Evolutionary conservation across 2,329 filamentous ascomycete genomes (phyloP).

Genomic region (Trichoderma pleuroti): DNA sequence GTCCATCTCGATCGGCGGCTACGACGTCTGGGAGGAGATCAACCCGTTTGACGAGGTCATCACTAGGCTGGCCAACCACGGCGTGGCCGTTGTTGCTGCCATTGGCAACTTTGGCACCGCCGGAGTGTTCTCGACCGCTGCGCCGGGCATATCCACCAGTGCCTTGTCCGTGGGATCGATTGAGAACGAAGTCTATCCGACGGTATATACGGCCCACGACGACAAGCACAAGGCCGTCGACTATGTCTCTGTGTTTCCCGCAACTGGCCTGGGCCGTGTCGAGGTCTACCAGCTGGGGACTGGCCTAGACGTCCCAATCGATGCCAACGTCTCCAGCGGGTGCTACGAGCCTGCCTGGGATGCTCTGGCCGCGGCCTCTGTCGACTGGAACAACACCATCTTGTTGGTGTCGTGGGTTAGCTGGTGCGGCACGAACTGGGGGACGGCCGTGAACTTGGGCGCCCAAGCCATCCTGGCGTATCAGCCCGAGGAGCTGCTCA

Average conservation of each 20-base stretch:
- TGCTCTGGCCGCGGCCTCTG: not conserved
- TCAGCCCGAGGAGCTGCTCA: not conserved
- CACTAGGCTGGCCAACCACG: constrained; percentile 36
- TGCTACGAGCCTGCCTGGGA: not conserved
- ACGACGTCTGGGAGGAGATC: constrained; percentile 32
- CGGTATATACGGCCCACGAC: not conserved
- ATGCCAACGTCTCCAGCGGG: not conserved
- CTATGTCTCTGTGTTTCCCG: not conserved
- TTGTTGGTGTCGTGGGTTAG: not conserved
- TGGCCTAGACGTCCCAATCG: not conserved
- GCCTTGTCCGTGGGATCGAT: not conserved
- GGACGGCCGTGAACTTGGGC: not conserved
- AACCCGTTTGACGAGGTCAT: constrained; percentile 41
- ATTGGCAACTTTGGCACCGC: constrained; percentile 27
- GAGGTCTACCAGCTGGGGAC: not conserved
- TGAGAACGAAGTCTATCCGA: constrained; percentile 3
- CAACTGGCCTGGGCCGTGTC: not conserved
- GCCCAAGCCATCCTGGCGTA: not conserved
- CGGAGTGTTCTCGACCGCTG: not conserved
- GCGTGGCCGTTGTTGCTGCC: constrained; percentile 19
- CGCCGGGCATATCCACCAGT: not conserved
- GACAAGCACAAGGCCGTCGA: not conserved
- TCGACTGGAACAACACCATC: not conserved
- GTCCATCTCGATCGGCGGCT: constrained; percentile 24
- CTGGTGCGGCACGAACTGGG: not conserved